Base-by-base conservation (phyloP, 768 basidiomycete genomes). In the Boletus subcaerulescens region DNA sequence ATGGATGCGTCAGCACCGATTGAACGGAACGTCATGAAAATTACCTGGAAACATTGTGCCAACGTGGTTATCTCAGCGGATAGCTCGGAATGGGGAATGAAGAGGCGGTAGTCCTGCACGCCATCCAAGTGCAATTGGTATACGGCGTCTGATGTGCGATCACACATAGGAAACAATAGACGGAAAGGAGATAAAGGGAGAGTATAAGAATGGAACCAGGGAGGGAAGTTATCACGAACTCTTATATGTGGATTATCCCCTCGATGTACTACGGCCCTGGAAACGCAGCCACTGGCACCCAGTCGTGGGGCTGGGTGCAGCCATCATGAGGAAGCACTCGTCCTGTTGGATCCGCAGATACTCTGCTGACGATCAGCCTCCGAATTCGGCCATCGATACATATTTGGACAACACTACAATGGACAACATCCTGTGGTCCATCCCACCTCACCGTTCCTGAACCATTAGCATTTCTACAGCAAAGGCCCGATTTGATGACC, bases 181-280 rank as follows among this genome's bases (percentile, higher is more conserved):
- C 11, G 33, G 7, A 33, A 36, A 31, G 11, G n/a, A 8, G 4
- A 20, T 18, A 32, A 26, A 43, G 15, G 24, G 11, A 2, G 11
- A 14, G 5, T 11, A 11, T 20, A 3, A 14, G 31, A 29, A 29
- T 29, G 29, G 29, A 10, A 7, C 33, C n/a, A 20, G n/a, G 22
- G 22, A 26, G 20, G 42, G n/a, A 24, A 2, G 10, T 3, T 13
- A 38, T 32, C 11, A 41, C 31, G 20, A 43, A 29, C 22, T 11
- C 17, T 50, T 63, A 62, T 52, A 60, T 45, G 13, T 33, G n/a
- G 10, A 9, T 35, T 13, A 33, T 13, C 32, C 32, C 11, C 13
- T 32, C 32, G 32, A 33, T 11, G 32, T 24, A 24, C 24, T 33
- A 10, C 32, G 32, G 32, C 32, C 32, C 12, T 14, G 33, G 14